These are phyloP conservation scores for Aphanocladium album DNA, from an alignment of 2,329 filamentous ascomycete genomes.

Conservation along the genomic window DNA sequence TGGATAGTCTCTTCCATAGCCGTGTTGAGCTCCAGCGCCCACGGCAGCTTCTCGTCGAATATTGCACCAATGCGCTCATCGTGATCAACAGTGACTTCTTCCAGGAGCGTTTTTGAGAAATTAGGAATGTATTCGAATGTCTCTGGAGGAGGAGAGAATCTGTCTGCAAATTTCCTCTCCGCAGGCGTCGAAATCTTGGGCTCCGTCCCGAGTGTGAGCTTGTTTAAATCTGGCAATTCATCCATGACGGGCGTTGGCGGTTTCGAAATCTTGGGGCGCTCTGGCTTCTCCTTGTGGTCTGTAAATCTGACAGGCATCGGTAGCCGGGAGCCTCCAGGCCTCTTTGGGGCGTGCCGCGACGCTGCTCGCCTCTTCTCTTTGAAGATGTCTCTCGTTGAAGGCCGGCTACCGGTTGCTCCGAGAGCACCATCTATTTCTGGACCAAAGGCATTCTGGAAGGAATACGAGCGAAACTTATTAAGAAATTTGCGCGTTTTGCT, in stretches of 20 bases:
- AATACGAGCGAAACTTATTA: neutral
- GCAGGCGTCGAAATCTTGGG: neutral
- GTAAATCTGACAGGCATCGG: conserved; percentile 9
- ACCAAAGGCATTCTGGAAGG: neutral
- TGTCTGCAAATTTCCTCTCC: neutral
- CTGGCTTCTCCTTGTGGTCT: neutral
- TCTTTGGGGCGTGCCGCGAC: neutral
- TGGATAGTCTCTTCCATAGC: neutral
- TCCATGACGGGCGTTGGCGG: neutral
- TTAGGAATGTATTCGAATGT: neutral
- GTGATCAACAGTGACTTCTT: neutral
- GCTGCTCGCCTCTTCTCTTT: neutral
- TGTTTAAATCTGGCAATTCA: neutral
- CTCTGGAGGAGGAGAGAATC: neutral
- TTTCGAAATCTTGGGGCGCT: neutral
- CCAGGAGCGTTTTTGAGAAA: neutral
- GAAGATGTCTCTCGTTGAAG: neutral
- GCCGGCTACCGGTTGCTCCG: neutral
- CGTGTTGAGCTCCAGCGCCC: conserved; percentile 5
- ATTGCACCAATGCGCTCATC: conserved; percentile 8
- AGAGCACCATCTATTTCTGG: neutral
- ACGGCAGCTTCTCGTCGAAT: conserved; percentile 3
- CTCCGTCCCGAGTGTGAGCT: neutral
- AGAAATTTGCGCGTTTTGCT: conserved; percentile 2
- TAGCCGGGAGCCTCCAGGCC: neutral